These are phyloP conservation scores for Phytophthora sansomeana DNA, from an alignment of 352 stramenopile genomes.

Conservation along the genomic window DNA sequence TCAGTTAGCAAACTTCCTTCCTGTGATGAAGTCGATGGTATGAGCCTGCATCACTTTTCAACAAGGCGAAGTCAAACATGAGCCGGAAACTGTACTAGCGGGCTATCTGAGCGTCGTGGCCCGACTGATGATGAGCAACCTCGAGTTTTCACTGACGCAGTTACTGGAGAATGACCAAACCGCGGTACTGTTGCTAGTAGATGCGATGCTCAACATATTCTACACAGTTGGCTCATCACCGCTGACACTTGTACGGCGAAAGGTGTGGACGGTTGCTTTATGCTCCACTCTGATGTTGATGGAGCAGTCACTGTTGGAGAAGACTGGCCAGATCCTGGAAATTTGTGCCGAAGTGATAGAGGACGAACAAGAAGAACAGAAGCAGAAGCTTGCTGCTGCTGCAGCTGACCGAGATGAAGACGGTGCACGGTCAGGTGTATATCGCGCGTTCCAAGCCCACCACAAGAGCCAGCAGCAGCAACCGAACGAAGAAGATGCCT, in stretches of 20 bases:
- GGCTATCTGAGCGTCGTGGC: constrained; percentile 70
- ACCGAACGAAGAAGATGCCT: constrained; percentile 39
- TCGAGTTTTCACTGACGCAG: constrained; percentile 54
- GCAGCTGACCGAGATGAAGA: constrained; percentile 20
- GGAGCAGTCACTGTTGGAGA: constrained; percentile 55
- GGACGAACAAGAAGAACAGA: constrained; percentile 56
- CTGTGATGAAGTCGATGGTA: constrained; percentile 55
- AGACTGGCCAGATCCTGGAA: constrained; percentile 74
- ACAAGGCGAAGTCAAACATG: constrained; percentile 43
- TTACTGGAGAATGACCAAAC: constrained; percentile 50
- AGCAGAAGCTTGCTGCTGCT: constrained; percentile 21
- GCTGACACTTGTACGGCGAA: constrained; percentile 61
- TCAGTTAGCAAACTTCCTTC: constrained; percentile 42
- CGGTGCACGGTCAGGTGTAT: constrained; percentile 40
- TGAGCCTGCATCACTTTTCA: constrained; percentile 55
- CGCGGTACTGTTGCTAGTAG: constrained; percentile 51
- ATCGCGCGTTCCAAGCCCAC: constrained; percentile 61
- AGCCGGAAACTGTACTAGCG: constrained; percentile 69
- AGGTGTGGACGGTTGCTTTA: constrained; percentile 75
- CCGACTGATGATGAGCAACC: constrained; percentile 55
- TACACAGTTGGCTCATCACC: constrained; percentile 73
- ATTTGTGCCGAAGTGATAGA: constrained; percentile 74
- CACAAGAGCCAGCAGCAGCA: constrained; percentile 38
- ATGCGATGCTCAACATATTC: constrained; percentile 77
- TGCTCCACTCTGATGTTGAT: constrained; percentile 51